These are phyloP conservation scores for Pseudogymnoascus sp. DNA, from an alignment of 2,329 filamentous ascomycete species.

Conservation along the genomic window DNA sequence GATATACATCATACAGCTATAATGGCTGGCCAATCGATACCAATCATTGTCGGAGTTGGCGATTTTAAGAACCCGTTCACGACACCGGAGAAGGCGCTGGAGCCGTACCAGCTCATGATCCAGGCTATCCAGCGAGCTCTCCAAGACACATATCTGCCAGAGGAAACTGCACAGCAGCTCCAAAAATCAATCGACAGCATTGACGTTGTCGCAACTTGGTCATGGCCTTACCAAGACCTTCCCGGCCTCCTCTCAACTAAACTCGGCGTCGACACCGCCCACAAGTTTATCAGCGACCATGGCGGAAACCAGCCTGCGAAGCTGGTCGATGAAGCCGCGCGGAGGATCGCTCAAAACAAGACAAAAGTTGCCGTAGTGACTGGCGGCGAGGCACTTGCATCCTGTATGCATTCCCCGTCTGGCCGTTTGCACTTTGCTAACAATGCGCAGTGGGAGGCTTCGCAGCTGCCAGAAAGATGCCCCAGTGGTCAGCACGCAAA, in stretches of 20 bases:
- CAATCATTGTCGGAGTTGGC: conserved; percentile 54
- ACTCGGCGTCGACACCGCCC: conserved; percentile 38
- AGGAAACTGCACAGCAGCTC: conserved; percentile 27
- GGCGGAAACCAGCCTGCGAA: conserved; percentile 55
- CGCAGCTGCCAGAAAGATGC: conserved; percentile 41
- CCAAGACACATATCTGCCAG: conserved; percentile 36
- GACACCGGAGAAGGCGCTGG: conserved; percentile 42
- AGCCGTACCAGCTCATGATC: conserved; percentile 51
- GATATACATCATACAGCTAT: neutral
- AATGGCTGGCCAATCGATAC: conserved; percentile 21
- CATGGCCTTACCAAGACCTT: conserved; percentile 55
- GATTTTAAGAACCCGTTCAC: conserved; percentile 51
- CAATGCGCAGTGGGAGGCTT: conserved; percentile 39
- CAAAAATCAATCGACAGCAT: conserved; percentile 46
- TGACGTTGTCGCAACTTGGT: conserved; percentile 54
- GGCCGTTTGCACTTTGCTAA: conserved; percentile 26
- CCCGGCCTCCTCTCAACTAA: conserved; percentile 43
- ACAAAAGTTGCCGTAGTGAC: conserved; percentile 49
- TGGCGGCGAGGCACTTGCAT: conserved; percentile 58
- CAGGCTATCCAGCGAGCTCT: conserved; percentile 45
- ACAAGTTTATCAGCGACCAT: conserved; percentile 46
- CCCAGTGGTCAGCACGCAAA: conserved; percentile 50
- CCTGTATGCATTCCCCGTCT: conserved; percentile 30
- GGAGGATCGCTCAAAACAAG: conserved; percentile 44
- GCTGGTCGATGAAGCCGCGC: conserved; percentile 54